Percentiles rank a stretch among this genome's conserved stretches.
Evolutionary conservation across 1,139 yeast genomes (phyloP).

Genomic region (Magnusiomyces fungicola): DNA sequence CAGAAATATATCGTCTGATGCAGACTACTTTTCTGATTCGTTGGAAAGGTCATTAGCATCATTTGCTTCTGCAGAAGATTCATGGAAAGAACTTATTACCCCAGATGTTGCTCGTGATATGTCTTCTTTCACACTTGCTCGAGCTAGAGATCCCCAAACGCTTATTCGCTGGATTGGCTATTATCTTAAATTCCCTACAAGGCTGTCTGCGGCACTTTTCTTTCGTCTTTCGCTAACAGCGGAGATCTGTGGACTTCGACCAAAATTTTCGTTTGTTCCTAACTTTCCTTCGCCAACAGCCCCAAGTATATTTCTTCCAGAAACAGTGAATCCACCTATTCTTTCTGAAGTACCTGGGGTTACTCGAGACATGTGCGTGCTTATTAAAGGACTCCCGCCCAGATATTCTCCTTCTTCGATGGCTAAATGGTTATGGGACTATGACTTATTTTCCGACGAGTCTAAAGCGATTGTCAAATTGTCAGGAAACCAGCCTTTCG

Average conservation of each 20-base stretch:
- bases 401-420: conserved; percentile 27
- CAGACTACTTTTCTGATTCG: too few relatives aligned
- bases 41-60: background rate
- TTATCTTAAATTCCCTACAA: conserved; percentile 44
- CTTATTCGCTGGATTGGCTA: conserved; percentile 43
- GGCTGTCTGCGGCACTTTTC: conserved; percentile 41
- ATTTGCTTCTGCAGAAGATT: background rate
- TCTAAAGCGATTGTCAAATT: conserved; percentile 29
- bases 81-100: background rate
- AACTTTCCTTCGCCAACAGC: background rate
- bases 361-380: conserved; percentile 29
- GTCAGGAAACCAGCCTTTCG: conserved; percentile 25
- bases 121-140: conserved; percentile 29
- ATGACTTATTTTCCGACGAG: conserved; percentile 34
- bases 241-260: background rate
- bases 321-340: conserved; percentile 22
- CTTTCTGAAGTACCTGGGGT: conserved; percentile 27
- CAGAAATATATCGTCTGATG: too few relatives aligned
- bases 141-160: conserved; percentile 43
- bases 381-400: conserved; percentile 37
- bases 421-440: conserved; percentile 38
- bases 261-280: background rate
- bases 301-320: too few relatives aligned
- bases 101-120: background rate
- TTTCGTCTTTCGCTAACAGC: conserved; percentile 30